Conservation (phyloP, 345 rosid species). For the Brassica cretica region DNA sequence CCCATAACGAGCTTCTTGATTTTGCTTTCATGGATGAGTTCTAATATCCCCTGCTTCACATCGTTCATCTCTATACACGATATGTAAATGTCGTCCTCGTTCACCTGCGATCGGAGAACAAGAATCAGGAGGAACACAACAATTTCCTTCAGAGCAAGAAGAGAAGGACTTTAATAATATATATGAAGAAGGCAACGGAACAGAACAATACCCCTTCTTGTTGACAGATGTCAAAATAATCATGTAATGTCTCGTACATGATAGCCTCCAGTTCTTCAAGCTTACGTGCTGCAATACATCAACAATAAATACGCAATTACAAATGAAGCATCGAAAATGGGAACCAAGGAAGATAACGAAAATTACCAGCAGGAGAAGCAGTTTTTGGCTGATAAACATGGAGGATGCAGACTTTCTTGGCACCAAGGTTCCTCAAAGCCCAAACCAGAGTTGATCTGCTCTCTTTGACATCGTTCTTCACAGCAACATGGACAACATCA, state of each 20-base stretch:
- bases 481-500: slow-evolving; percentile 61
- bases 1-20: slow-evolving; percentile 73
- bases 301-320: background rate
- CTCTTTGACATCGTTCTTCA: slow-evolving; percentile 51
- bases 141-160: background rate
- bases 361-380: slow-evolving; percentile 41
- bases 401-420: slow-evolving; percentile 49
- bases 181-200: slow-evolving; percentile 6
- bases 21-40: slow-evolving; percentile 53
- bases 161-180: background rate
- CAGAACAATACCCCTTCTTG: slow-evolving; percentile 42
- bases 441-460: slow-evolving; percentile 54
- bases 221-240: slow-evolving; percentile 41
- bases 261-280: slow-evolving; percentile 39
- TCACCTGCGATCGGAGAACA: slow-evolving; percentile 45
- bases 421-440: slow-evolving; percentile 51
- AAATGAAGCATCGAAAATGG: background rate
- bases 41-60: slow-evolving; percentile 64
- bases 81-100: slow-evolving; percentile 41
- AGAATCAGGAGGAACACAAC: background rate
- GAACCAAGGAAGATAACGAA: background rate
- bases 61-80: slow-evolving; percentile 52
- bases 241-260: slow-evolving; percentile 41
- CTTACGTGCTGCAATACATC: slow-evolving; percentile 17
- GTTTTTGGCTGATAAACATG: slow-evolving; percentile 53